phyloP scores from a whole-genome alignment of 768 basidiomycete genomes.

The Russula griseocarnosa region DNA sequence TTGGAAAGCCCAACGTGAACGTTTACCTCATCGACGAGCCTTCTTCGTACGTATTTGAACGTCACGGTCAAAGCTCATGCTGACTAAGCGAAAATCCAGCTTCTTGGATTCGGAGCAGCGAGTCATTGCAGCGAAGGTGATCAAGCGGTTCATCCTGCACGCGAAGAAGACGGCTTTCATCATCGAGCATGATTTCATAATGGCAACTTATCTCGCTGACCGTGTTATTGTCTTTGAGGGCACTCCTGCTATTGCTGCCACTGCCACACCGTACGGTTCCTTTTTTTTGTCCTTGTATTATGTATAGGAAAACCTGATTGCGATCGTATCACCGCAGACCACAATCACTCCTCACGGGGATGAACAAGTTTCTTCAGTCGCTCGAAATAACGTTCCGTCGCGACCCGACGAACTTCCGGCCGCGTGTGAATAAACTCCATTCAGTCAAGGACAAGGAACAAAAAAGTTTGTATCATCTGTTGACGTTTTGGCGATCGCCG shows the following conservation, averaged over 20 bases:
- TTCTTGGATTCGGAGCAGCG: conserved; percentile 99
- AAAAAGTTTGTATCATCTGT: conserved; percentile 53
- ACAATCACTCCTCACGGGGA: conserved; percentile 89
- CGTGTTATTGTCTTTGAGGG: conserved; percentile 93
- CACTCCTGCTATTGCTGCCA: conserved; percentile 80
- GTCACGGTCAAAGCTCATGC: neutral
- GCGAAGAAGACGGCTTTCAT: conserved; percentile 97
- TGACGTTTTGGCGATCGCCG: conserved; percentile 9
- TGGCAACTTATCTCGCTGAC: conserved; percentile 99
- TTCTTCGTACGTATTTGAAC: conserved; percentile 45
- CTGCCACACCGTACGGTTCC: conserved; percentile 76
- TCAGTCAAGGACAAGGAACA: conserved; percentile 88
- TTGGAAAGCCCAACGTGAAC: conserved; percentile 80
- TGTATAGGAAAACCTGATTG: neutral
- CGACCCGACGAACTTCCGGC: conserved; percentile 92
- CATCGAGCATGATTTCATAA: conserved; percentile 99
- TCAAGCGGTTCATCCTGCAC: conserved; percentile 96
- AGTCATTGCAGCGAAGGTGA: conserved; percentile 96
- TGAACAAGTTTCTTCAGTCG: conserved; percentile 96
- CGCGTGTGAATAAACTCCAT: conserved; percentile 80
- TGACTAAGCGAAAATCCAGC: conserved; percentile 37
- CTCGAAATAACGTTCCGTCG: conserved; percentile 97
- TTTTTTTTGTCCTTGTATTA: conserved; percentile 1
- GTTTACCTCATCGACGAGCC: conserved; percentile 98
- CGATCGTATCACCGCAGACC: conserved; percentile 50